A percentile compares a stretch with the other conserved stretches of the same genome.
Evolutionary conservation across 148 eudicot genomes (phyloP).

Genomic region (Linanthus parryae): DNA sequence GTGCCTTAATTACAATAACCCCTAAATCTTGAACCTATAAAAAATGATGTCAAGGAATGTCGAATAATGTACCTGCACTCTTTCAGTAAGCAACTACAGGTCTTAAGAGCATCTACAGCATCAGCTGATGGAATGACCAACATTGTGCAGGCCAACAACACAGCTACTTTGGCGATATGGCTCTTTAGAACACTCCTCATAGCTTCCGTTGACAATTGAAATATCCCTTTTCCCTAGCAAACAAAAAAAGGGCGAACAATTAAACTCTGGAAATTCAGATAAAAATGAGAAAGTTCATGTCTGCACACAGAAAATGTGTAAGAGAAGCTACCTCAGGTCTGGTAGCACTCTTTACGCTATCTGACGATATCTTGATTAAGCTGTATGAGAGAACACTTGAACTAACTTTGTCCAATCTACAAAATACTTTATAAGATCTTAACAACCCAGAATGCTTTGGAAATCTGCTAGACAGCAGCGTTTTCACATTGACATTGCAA

Average conservation of each 20-base stretch:
- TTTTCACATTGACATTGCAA: slow-evolving; percentile 26
- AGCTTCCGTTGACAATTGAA: slow-evolving; percentile 15
- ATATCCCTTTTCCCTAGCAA: slow-evolving; percentile 17
- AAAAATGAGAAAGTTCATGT: not conserved
- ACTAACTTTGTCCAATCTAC: slow-evolving; percentile 21
- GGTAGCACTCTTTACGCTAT: slow-evolving; percentile 16
- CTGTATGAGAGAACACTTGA: slow-evolving; percentile 27
- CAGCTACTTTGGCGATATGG: slow-evolving; percentile 41
- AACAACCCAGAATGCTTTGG: slow-evolving; percentile 17
- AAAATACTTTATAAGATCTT: slow-evolving; percentile 17
- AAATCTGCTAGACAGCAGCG: slow-evolving; percentile 27
- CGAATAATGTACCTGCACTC: slow-evolving; percentile 99
- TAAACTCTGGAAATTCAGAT: not conserved
- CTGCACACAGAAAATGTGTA: not conserved
- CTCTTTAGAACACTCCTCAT: slow-evolving; percentile 19
- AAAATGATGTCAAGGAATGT: too few relatives aligned
- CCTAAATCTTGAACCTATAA: too few relatives aligned
- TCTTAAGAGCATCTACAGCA: slow-evolving; percentile 93
- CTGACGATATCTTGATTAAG: slow-evolving; percentile 20
- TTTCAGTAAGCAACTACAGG: slow-evolving; percentile 84
- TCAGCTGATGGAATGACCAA: slow-evolving; percentile 71
- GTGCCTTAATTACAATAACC: too few relatives aligned
- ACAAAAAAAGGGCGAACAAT: slow-evolving; percentile 8
- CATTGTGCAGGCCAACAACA: slow-evolving; percentile 47
- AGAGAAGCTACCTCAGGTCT: slow-evolving; percentile 34